Base-by-base conservation (phyloP, 1,139 yeast genomes). In the Debaryomyces sp. region DNA sequence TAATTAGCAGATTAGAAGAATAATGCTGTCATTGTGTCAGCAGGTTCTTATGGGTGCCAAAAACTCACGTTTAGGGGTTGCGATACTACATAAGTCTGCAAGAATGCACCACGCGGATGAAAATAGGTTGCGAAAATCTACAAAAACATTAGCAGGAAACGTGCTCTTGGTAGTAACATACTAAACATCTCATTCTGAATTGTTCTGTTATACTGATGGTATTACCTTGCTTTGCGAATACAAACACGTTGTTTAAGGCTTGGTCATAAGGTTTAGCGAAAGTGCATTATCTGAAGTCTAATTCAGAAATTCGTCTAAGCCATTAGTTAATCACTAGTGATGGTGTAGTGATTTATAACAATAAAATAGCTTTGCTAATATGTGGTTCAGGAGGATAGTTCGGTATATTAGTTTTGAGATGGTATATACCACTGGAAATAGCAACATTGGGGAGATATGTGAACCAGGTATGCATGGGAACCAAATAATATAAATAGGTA, bases 51-150 rank as follows among this genome's bases (percentile, higher is more conserved):
- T 35, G 38, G 26, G 38, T 35, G 38, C 15, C 26, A 21, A 35
- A 27, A 35, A 35, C 7, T 35, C 38, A 35, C 26, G 26, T 22
- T 21, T 35, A 21, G 26, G 33, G 38, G 26, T 35, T 35, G 24
- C 15, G 38, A 35, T 35, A 35, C 38, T 21, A 18, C 21, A 21
- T n/a, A 21, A 8, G n/a, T 35, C 5, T 21, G 23, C 10, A 21
- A 10, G 9, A 35, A 35, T 9, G 24, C 37, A 21, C 18, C 26
- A 35, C 26, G 38, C 38, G 38, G 38, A 12, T 35, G 27, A 30
- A n/a, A 41, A 41, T 41, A 41, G 43, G 43, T 41, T 41, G 43
- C 43, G 43, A 41, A 41, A 41, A 30, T n/a, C 22, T 30, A 13
- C 18, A 27, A 29, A 30, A 18, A 26, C 23, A 29, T 21, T 30